Conservation (phyloP, 768 basidiomycete genomes). For the Macrolepiota fuliginosa region DNA sequence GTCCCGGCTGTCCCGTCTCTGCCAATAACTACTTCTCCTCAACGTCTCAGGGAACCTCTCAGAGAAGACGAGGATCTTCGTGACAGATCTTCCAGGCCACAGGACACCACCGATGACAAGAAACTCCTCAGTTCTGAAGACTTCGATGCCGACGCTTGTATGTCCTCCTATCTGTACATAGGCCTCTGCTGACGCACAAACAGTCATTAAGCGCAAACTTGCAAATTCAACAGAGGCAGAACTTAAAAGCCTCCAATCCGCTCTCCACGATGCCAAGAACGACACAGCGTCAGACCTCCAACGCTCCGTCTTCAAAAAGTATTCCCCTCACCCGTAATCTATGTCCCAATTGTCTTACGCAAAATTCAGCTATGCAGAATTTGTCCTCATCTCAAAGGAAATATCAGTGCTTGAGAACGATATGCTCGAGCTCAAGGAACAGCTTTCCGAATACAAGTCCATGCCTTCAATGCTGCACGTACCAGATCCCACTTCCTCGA, state of each 20-base stretch:
- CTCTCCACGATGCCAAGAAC: constrained; percentile 65
- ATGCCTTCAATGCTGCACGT: constrained; percentile 94
- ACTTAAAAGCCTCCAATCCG: constrained; percentile 72
- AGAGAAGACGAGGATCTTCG: constrained; percentile 47
- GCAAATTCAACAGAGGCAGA: constrained; percentile 90
- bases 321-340: constrained; percentile 13
- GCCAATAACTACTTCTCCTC: constrained; percentile 7
- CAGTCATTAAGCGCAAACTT: constrained; percentile 75
- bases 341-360: constrained; percentile 3
- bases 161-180: constrained; percentile 29
- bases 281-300: constrained; percentile 81
- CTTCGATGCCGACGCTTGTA: constrained; percentile 89
- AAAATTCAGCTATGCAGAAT: constrained; percentile 83
- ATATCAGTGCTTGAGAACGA: constrained; percentile 95
- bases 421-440: constrained; percentile 94
- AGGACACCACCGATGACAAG: constrained; percentile 46
- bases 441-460: constrained; percentile 91
- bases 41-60: constrained; percentile 20
- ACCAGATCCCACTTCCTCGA: constrained; percentile 71
- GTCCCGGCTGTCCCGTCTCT: constrained; percentile 45
- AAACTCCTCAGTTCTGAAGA: constrained; percentile 69
- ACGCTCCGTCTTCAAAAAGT: constrained; percentile 95
- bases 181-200: background rate
- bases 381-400: constrained; percentile 95
- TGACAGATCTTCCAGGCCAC: constrained; percentile 22